phyloP scores from a whole-genome alignment of 768 basidiomycete species.

The Rhizopogon sp. region DNA sequence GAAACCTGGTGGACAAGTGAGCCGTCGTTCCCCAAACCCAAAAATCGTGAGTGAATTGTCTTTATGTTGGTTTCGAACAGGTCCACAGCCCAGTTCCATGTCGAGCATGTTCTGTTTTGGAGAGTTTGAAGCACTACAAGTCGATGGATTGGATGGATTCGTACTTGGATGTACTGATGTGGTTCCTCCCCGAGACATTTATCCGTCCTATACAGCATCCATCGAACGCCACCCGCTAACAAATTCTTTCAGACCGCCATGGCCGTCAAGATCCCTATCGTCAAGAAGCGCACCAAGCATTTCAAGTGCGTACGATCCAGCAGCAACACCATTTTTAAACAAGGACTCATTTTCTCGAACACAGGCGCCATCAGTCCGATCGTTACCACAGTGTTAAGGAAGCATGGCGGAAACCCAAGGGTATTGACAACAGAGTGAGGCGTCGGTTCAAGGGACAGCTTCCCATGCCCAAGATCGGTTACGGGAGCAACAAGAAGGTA shows the following conservation, averaged over 20 bases:
- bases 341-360: conserved; percentile 10
- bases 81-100: background rate
- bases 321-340: background rate
- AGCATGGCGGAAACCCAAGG: conserved; percentile 99
- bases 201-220: background rate
- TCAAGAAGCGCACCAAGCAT: conserved; percentile 95
- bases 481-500: conserved; percentile 82
- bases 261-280: conserved; percentile 58
- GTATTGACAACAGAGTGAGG: conserved; percentile 98
- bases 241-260: conserved; percentile 29
- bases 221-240: conserved; percentile 11
- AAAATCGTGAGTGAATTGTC: conserved; percentile 47
- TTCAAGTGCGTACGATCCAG: conserved; percentile 73
- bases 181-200: background rate
- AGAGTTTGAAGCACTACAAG: background rate
- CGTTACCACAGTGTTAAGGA: conserved; percentile 97
- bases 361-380: conserved; percentile 96
- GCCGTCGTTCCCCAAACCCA: conserved; percentile 46
- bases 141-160: conserved; percentile 21
- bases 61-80: conserved; percentile 12
- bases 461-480: conserved; percentile 90
- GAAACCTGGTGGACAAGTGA: conserved; percentile 6
- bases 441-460: conserved; percentile 93
- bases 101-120: background rate
- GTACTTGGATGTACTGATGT: conserved; percentile 16